These are phyloP conservation scores for Puccinia triticina DNA, from an alignment of 1,284 basidiomycete species.

Conservation along the genomic window DNA sequence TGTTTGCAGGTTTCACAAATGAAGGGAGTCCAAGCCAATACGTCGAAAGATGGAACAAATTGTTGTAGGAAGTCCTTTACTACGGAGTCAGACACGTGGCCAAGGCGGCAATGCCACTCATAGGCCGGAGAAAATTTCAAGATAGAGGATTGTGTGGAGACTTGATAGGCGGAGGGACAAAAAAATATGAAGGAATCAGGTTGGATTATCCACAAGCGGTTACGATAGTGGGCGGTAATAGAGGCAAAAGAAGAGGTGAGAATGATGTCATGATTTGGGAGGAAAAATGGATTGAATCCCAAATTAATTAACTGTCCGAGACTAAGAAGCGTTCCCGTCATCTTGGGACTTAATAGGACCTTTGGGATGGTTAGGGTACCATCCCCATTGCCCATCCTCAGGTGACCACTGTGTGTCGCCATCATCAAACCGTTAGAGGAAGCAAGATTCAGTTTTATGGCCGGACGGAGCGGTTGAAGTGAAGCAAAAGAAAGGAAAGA, in stretches of 20 bases:
- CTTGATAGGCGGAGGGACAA: no score
- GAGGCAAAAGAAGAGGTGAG: not conserved
- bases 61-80: not conserved
- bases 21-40: not conserved
- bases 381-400: not conserved
- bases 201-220: not conserved
- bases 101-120: not conserved
- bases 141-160: no score
- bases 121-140: no score
- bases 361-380: not conserved
- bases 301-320: slow-evolving; percentile 22
- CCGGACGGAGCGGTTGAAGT: not conserved
- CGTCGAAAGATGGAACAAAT: not conserved
- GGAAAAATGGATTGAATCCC: not conserved
- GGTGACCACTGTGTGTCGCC: slow-evolving; percentile 25
- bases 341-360: slow-evolving; percentile 3
- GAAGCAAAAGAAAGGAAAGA: not conserved
- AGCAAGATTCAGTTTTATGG: slow-evolving; percentile 11
- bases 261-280: not conserved
- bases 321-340: slow-evolving; percentile 23
- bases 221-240: not conserved
- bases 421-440: not conserved
- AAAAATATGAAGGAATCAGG: no score
- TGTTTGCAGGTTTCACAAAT: not conserved
- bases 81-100: not conserved